phyloP scores from a whole-genome alignment of 2,329 filamentous ascomycete species.

The Neoascochyta sp. region DNA sequence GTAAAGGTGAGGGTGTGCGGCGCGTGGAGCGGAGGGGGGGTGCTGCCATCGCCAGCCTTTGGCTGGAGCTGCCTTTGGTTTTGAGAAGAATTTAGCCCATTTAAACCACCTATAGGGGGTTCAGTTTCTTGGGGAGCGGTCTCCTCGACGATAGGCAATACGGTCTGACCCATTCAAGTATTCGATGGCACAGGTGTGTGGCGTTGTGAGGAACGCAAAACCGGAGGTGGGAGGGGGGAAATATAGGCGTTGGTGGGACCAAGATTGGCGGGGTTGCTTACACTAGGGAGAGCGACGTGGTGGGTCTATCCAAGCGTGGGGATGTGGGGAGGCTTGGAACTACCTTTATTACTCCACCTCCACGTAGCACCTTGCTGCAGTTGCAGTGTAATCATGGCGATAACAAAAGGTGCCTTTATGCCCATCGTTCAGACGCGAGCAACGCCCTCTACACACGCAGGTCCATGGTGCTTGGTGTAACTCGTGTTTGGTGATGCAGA shows the following conservation, averaged over 20 bases:
- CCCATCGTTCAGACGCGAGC: too few relatives aligned
- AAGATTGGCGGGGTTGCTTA: conserved; percentile 30
- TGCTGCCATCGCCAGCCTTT: conserved; percentile 14
- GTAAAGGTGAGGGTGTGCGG: conserved; percentile 37
- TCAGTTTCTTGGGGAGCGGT: conserved; percentile 39
- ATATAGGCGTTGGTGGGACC: conserved; percentile 29
- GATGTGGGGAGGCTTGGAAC: conserved; percentile 17
- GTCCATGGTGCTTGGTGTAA: too few relatives aligned
- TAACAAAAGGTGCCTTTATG: too few relatives aligned
- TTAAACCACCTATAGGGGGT: conserved; percentile 42
- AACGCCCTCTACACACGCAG: too few relatives aligned
- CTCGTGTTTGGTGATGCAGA: too few relatives aligned
- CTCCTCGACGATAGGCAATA: conserved; percentile 40
- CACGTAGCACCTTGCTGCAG: too few relatives aligned
- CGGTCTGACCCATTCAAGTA: conserved; percentile 44
- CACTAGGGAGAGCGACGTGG: conserved; percentile 24
- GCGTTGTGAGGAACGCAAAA: conserved; percentile 19
- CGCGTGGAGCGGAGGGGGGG: conserved; percentile 24
- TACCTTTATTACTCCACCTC: too few relatives aligned
- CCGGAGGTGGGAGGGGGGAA: conserved; percentile 25
- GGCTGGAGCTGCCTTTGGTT: conserved; percentile 23
- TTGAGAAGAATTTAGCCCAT: conserved; percentile 29
- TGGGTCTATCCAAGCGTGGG: conserved; percentile 28
- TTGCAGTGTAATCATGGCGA: too few relatives aligned
- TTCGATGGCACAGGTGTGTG: conserved; percentile 34